These are phyloP conservation scores for Debaryomyces hansenii DNA, from an alignment of 805 yeast species.

Conservation along the genomic window DNA sequence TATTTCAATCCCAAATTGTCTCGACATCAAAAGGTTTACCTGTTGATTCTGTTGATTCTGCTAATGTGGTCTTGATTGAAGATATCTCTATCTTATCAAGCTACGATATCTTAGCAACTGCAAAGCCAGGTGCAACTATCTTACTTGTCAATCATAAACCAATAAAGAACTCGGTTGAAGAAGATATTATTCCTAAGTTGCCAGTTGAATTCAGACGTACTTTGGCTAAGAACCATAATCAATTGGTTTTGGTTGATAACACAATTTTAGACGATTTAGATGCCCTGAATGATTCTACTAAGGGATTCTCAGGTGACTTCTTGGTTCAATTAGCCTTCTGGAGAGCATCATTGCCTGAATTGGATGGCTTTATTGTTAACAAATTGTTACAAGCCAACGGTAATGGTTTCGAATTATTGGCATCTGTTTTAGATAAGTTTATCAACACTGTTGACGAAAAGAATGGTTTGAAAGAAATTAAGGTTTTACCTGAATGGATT, in stretches of 20 bases:
- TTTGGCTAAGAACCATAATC: slow-evolving; percentile 52
- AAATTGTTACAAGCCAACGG: slow-evolving; percentile 81
- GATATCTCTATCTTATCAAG: slow-evolving; percentile 52
- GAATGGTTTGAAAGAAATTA: slow-evolving; percentile 38
- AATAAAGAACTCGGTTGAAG: slow-evolving; percentile 38
- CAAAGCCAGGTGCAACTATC: slow-evolving; percentile 55
- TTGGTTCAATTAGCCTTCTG: slow-evolving; percentile 82
- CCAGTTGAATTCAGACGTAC: slow-evolving; percentile 53
- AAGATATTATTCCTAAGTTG: slow-evolving; percentile 53
- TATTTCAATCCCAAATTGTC: slow-evolving; percentile 65
- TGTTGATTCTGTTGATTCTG: slow-evolving; percentile 46
- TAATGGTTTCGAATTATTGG: slow-evolving; percentile 75
- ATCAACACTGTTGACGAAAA: slow-evolving; percentile 57
- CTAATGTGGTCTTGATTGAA: slow-evolving; percentile 67
- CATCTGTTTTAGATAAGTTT: slow-evolving; percentile 65
- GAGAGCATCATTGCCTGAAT: slow-evolving; percentile 63
- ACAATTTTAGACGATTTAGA: slow-evolving; percentile 64
- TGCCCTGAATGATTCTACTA: slow-evolving; percentile 49
- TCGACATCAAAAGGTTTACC: slow-evolving; percentile 18
- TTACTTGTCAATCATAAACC: slow-evolving; percentile 44
- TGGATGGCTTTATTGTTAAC: slow-evolving; percentile 67
- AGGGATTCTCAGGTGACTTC: slow-evolving; percentile 72
- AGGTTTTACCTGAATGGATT: slow-evolving; percentile 33
- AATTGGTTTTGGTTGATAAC: slow-evolving; percentile 60
- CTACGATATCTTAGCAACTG: slow-evolving; percentile 63